Base-by-base conservation (phyloP, 495 filamentous ascomycete genomes). In the Hypoxylon perforatum region DNA sequence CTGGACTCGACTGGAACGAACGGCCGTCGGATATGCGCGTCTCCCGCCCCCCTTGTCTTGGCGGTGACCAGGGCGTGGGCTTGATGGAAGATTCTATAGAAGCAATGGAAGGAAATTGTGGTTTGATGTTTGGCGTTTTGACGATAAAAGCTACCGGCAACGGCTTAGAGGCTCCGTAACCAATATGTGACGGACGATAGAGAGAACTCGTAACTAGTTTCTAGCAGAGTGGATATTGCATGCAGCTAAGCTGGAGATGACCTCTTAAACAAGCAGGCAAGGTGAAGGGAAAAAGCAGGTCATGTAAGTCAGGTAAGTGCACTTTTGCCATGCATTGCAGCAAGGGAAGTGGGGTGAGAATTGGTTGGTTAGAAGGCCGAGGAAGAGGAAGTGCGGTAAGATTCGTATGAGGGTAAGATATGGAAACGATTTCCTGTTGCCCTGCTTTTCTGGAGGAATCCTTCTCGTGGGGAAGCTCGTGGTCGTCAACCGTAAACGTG, bases 311-410 rank as follows among this genome's bases (percentile, higher is more conserved):
- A 52, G 17, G 49, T 35, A 52, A 17, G 58, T 58, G 67, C 56
- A 54, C 38, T 66, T 57, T 51, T 49, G 53, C 63, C 57, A 58
- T 67, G 67, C 67, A 70, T 66, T 62, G 62, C 53, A 57, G 57
- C 17, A 48, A 51, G 61, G 42, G 61, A 52, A 57, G 65, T 54
- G 52, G 67, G 51, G 65, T 45, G 52, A 17, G 39, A 47, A 48
- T 55, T 52, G 61, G 63, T 47, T 57, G 53, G 57, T 56, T 45
- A 11, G 61, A 56, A 22, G 10, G 21, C 19, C 18, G 17, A 46
- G 18, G 17, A 35, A 35, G 23, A 17, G 17, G n/a, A n/a, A n/a
- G n/a, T n/a, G n/a, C n/a, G n/a, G n/a, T n/a, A n/a, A n/a, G n/a
- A n/a, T n/a, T n/a, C n/a, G n/a, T n/a, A n/a, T n/a, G n/a, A 54